phyloP scores from a whole-genome alignment of 495 filamentous ascomycete species.

The Penicillium simplicissimum region DNA sequence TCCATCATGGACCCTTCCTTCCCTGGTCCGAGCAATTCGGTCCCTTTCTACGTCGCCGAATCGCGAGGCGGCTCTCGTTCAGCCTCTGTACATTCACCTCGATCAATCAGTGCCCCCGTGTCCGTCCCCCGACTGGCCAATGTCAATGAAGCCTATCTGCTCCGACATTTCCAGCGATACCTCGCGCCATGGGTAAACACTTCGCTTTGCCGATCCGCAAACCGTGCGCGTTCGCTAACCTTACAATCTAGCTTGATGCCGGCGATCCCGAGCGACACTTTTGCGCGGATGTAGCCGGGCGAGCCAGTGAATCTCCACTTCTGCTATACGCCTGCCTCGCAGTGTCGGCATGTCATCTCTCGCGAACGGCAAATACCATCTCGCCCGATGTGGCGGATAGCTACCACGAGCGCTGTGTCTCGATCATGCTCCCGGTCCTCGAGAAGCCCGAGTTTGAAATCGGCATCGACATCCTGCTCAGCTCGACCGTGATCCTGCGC shows the following conservation, averaged over 20 bases:
- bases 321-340: constrained; percentile 44
- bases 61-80: constrained; percentile 23
- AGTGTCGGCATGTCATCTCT: constrained; percentile 45
- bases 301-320: constrained; percentile 37
- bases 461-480: constrained; percentile 43
- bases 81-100: constrained; percentile 22
- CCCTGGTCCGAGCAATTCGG: constrained; percentile 12
- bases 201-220: not conserved
- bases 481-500: constrained; percentile 44
- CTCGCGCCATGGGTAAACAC: constrained; percentile 41
- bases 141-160: constrained; percentile 44
- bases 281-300: constrained; percentile 35
- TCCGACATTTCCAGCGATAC: constrained; percentile 41
- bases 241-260: constrained; percentile 35
- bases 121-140: constrained; percentile 30
- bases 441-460: constrained; percentile 39
- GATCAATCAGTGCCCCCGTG: constrained; percentile 22
- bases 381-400: constrained; percentile 38
- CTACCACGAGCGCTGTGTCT: constrained; percentile 47
- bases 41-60: constrained; percentile 17
- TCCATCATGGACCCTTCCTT: constrained; percentile 30
- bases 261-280: constrained; percentile 42
- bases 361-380: constrained; percentile 36
- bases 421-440: constrained; percentile 41
- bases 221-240: not conserved